Evolutionary conservation across 2,329 filamentous ascomycete species (phyloP), one percentile per base, ranked within the genome.

Genomic region (Cryphonectria parasitica): DNA sequence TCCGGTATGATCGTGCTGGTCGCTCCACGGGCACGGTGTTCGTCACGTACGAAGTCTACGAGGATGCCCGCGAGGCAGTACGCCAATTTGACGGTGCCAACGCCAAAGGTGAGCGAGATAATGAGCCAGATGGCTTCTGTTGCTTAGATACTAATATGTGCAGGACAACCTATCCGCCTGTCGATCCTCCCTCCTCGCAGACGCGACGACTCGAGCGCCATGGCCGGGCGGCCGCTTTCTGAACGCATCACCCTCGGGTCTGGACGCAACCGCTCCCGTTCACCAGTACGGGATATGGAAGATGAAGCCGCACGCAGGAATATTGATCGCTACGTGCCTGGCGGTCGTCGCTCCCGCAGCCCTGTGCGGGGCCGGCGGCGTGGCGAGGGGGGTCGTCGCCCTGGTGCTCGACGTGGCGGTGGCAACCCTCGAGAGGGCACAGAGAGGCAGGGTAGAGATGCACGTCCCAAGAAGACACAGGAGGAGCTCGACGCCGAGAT

Each of bases 401-500:
- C 87, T 19, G 81, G 82, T 10, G 77, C 77, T 36, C 74, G 77
- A 66, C 67, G 81, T 74, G 82, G 79, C 19, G 79, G 82, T 56
- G 79, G 79, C 36, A 80, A 79, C 31, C 81, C 80, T 56, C 80
- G 80, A 31, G 82, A 84, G 49, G 78, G 79, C 22, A 78, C 80
- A 71, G 82, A 83, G 62, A 79, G 82, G 45, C 72, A 76, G 43
- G 83, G 83, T 63, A 84, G 83, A 25, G 86, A 88, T 67, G 86
- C 87, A 54, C 87, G 93, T 64, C 86, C 90, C 2, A 91, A 89
- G 81, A 97, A 97, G 87, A 97, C 95, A 0, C 92, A 94, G 75
- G 93, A 97, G 76, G 93, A 98, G 79, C 85, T 98, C 56, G 95
- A 98, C 79, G 93, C 93, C n/a, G 95, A 98, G 82, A 98, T 98